These are phyloP conservation scores for Podila minutissima DNA, from an alignment of 192 early-diverging fungal genomes.

Conservation along the genomic window DNA sequence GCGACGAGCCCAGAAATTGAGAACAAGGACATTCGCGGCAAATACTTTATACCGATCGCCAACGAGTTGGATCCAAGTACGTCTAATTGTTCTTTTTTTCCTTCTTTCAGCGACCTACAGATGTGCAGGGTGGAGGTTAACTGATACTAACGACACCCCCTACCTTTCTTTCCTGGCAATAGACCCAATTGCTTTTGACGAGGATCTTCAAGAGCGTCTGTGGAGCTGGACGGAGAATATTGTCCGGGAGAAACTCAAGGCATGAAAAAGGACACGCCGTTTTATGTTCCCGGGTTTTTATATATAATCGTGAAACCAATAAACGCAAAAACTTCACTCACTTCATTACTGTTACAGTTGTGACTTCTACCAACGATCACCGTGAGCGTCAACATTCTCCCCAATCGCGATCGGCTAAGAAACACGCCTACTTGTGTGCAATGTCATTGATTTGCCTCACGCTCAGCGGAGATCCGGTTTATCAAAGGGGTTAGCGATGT, in stretches of 20 bases:
- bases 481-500: too few species aligned
- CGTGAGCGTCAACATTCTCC: too few species aligned
- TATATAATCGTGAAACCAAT: too few species aligned
- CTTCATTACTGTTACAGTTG: too few species aligned
- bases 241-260: background rate
- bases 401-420: too few species aligned
- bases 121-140: background rate
- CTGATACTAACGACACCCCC: background rate
- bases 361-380: too few species aligned
- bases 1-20: constrained; percentile 63
- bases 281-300: too few species aligned
- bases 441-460: too few species aligned
- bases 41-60: constrained; percentile 23
- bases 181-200: background rate
- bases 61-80: background rate
- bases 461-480: too few species aligned
- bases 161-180: background rate
- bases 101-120: background rate
- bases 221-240: constrained; percentile 1
- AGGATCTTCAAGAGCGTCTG: background rate
- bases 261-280: too few species aligned
- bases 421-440: too few species aligned
- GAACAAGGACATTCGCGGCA: constrained; percentile 46
- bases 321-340: too few species aligned
- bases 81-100: background rate